Evolutionary conservation across 2,329 filamentous ascomycete genomes (phyloP), one percentile per base, ranked within the genome.

Genomic region (Fusarium succisae): DNA sequence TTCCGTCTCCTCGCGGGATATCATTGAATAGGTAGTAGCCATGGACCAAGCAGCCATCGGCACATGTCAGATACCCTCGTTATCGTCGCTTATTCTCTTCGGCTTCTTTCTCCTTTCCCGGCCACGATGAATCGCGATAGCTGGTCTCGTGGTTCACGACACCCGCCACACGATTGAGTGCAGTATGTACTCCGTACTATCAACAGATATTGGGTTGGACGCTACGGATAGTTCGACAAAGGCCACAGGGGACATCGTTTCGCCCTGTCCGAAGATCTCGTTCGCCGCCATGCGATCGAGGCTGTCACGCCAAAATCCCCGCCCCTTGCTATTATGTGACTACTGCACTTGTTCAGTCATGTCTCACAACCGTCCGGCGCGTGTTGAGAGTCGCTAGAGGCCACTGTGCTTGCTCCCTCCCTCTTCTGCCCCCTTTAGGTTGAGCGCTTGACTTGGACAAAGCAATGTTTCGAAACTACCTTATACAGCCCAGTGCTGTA

Each of bases 201-300:
- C 55, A 44, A 66, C 66, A 73, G 47, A 65, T 48, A 37, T 64
- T 47, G 59, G 62, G 26, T 63, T 70, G 30, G 39, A 55, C 50
- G 24, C 66, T 66, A 35, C 32, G 15, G 15, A 17, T 35, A 70
- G 60, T 28, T 48, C 44, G 30, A 41, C 56, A 59, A 56, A 68
- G 63, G 30, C 37, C 66, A 56, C 60, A 68, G 59, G 58, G 55
- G 63, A 35, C 28, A 35, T 69, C 44, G 51, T 74, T 55, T 74
- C 68, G 63, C 60, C 67, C 37, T 74, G 66, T 61, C 71, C 63
- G 67, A 74, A 67, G 63, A 74, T 72, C 67, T 74, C 43, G 67
- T 74, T 65, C 63, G 63, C 55, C 43, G 67, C 71, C 55, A 67
- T 59, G 60, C 65, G 67, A 74, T 74, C 71, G 64, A 63, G 71